A percentile compares a stretch with the other conserved stretches of the same genome.
phyloP scores from a whole-genome alignment of 257 asterid species.

The Jasminum sambac region DNA sequence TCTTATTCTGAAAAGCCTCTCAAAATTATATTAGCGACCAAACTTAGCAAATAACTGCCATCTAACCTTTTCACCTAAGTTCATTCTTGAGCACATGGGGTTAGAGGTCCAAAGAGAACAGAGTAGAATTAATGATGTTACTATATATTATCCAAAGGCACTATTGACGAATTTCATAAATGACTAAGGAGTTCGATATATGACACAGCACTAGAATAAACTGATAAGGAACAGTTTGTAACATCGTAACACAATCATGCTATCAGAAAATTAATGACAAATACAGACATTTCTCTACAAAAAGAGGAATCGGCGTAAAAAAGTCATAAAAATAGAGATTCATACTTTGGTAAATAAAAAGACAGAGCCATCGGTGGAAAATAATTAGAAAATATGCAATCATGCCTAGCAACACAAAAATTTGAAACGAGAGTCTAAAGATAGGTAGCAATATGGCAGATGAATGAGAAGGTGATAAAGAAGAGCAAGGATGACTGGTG shows the following conservation, averaged over 20 bases:
- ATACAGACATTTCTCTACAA: neutral
- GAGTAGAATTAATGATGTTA: neutral
- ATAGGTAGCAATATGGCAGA: too few relatives aligned
- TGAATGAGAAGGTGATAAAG: too few relatives aligned
- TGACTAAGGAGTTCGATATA: neutral
- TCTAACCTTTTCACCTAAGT: conserved; percentile 1
- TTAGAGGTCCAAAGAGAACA: conserved; percentile 20
- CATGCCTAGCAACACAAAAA: too few relatives aligned
- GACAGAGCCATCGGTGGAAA: too few relatives aligned
- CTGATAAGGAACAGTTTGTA: neutral
- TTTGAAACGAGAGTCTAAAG: too few relatives aligned
- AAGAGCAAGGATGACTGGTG: too few relatives aligned
- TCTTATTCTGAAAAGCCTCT: conserved; percentile 53
- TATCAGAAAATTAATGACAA: neutral
- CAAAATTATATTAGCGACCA: conserved; percentile 25
- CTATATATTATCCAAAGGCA: neutral
- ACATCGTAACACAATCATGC: neutral
- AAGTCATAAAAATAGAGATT: neutral
- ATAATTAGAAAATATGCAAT: too few relatives aligned
- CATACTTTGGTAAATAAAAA: neutral
- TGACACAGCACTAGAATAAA: neutral
- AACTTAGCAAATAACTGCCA: conserved; percentile 1
- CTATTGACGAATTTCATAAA: neutral
- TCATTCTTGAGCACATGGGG: neutral
- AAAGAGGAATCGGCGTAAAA: neutral